Base-by-base conservation (phyloP, 148 eudicot species). In the Rhododendron vialii region DNA sequence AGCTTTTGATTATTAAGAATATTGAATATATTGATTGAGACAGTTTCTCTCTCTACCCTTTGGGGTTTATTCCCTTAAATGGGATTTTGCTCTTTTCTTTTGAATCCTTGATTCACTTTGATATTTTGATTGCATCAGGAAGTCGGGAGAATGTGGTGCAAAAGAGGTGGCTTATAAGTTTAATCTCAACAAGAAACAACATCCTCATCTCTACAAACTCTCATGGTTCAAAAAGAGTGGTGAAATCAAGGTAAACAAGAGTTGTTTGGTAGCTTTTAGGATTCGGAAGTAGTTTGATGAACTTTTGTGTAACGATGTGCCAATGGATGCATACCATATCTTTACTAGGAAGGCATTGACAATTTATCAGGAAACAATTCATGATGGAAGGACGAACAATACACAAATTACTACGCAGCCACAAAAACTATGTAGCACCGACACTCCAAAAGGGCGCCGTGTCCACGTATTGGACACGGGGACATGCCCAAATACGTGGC, bases 251-350 rank as follows among this genome's bases (percentile, higher is more conserved):
- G 83, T 81, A 3, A 15, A 82, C 38, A 82, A 82, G 71, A 59
- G 28, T 17, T 82, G 73, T 14, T 81, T 81, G 38, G 73, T 22
- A 61, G 73, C 73, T 8, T 67, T 26, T 26, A 10, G 4, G 10
- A 57, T 61, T 24, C n/a, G 7, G 67, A 61, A 61, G 74, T 8
- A 65, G 33, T 65, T 65, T 65, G 15, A 67, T 38, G 78, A 87
- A 26, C 48, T 83, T 4, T 75, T 69, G 51, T 77, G 59, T 75
- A 85, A 83, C 3, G 77, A 71, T 0, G 57, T 87, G 30, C 85
- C 63, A 7, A 87, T 43, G 78, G 63, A 83, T 53, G 88, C 83
- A 43, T 75, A 85, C 30, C 85, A 57, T 35, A 4, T 83, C 20
- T 48, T 86, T 13, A 30, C 75, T 15, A 33, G 82, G 85, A 5